Conservation (phyloP, 176 grass and related monocot species). For the Juncus effusus region DNA sequence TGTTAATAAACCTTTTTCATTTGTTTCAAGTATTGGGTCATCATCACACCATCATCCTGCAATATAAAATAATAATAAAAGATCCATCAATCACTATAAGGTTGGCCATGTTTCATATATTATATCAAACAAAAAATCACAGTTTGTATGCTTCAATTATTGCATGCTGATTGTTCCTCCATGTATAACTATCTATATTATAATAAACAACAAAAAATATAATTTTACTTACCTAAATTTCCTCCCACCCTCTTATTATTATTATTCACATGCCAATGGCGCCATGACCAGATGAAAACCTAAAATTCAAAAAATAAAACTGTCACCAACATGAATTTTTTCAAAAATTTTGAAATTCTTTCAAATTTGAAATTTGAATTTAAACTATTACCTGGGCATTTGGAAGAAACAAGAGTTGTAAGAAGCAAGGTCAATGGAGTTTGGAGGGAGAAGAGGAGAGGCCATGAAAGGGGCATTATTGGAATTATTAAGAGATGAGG, state of each 20-base stretch:
- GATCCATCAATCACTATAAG: constrained; percentile 30
- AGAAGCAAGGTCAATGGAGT: constrained; percentile 50
- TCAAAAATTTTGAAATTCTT: neutral
- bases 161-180: neutral
- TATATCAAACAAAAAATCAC: constrained; percentile 9
- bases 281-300: constrained; percentile 69
- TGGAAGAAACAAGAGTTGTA: constrained; percentile 80
- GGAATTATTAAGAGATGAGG: constrained; percentile 19
- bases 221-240: constrained; percentile 44
- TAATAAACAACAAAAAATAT: neutral
- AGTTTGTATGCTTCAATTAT: constrained; percentile 13
- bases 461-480: constrained; percentile 36
- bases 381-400: constrained; percentile 62
- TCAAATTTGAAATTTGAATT: neutral
- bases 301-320: constrained; percentile 19
- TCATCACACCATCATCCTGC: constrained; percentile 43
- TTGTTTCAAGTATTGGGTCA: constrained; percentile 39
- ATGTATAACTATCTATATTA: neutral
- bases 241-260: neutral
- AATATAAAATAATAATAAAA: constrained; percentile 37
- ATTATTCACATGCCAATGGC: constrained; percentile 80
- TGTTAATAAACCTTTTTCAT: constrained; percentile 32
- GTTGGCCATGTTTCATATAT: constrained; percentile 11
- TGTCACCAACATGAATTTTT: neutral
- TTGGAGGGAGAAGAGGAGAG: constrained; percentile 42